Evolutionary conservation across 1,284 basidiomycete genomes (phyloP).

Genomic region (Sanghuangporus baumii): DNA sequence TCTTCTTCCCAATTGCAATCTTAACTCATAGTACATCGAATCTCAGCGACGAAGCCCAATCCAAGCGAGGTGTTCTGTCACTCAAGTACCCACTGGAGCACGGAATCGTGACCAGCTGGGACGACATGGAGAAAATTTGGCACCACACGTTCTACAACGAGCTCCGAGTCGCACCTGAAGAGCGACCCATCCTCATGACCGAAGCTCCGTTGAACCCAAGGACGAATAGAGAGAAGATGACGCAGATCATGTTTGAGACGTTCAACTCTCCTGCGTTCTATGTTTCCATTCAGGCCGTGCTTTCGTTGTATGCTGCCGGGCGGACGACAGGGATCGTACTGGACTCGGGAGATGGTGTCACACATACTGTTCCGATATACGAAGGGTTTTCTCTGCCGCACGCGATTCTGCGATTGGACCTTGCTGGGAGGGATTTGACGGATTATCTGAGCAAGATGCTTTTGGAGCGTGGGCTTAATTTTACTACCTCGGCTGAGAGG

Average conservation of each 20-base stretch:
- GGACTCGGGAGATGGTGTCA: conserved; percentile 98
- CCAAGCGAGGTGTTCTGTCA: conserved; percentile 93
- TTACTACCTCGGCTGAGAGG: conserved; percentile 92
- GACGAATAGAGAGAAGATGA: conserved; percentile 95
- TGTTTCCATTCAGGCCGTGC: conserved; percentile 90
- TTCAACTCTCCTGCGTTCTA: conserved; percentile 95
- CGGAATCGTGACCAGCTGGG: conserved; percentile 95
- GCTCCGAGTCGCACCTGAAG: conserved; percentile 79
- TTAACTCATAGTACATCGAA: background rate
- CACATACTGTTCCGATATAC: conserved; percentile 98
- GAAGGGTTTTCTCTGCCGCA: conserved; percentile 97
- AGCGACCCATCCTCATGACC: conserved; percentile 91
- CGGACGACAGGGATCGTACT: conserved; percentile 93
- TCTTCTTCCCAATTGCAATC: background rate
- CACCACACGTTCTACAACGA: conserved; percentile 91
- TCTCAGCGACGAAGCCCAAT: conserved; percentile 86
- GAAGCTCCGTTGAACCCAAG: conserved; percentile 92
- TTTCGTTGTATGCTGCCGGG: conserved; percentile 91
- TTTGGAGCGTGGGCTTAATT: conserved; percentile 91
- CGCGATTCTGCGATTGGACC: conserved; percentile 92
- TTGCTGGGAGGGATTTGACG: conserved; percentile 94
- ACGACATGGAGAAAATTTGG: conserved; percentile 97
- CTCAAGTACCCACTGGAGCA: conserved; percentile 84
- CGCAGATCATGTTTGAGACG: conserved; percentile 97
- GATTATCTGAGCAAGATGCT: conserved; percentile 92